Percentiles rank a stretch among this genome's conserved stretches.
Conservation (phyloP, 1,139 yeast genomes). For the Nadsonia commutata region DNA sequence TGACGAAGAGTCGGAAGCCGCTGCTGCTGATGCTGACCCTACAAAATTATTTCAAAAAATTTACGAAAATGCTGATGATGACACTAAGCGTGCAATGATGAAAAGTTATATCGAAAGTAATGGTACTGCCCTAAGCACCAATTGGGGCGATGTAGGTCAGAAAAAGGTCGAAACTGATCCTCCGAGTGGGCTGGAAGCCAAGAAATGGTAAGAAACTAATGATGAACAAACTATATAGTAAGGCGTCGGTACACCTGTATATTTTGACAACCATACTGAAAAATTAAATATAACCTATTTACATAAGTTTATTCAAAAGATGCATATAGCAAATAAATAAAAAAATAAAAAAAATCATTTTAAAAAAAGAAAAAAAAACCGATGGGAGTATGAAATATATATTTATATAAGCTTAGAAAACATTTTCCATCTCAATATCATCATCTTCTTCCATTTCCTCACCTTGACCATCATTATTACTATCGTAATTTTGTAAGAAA, state of each 20-base stretch:
- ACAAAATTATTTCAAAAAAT: slow-evolving; percentile 62
- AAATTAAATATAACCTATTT: too few species aligned
- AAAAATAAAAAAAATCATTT: too few species aligned
- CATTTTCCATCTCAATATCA: slow-evolving; percentile 7
- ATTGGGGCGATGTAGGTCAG: slow-evolving; percentile 79
- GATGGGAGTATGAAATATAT: too few species aligned
- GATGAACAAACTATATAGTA: too few species aligned
- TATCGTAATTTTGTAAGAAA: not conserved
- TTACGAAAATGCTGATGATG: slow-evolving; percentile 73
- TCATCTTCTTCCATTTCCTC: slow-evolving; percentile 9
- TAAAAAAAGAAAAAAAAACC: too few species aligned
- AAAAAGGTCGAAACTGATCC: slow-evolving; percentile 58
- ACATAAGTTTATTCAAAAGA: too few species aligned
- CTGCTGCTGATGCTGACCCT: slow-evolving; percentile 29
- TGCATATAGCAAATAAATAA: too few species aligned
- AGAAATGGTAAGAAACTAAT: slow-evolving; percentile 22
- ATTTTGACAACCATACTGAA: too few species aligned
- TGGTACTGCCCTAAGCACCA: slow-evolving; percentile 87
- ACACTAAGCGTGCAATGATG: slow-evolving; percentile 90
- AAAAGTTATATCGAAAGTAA: slow-evolving; percentile 87
- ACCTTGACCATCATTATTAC: slow-evolving; percentile 5
- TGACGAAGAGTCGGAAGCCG: slow-evolving; percentile 24
- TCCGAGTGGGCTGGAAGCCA: slow-evolving; percentile 43
- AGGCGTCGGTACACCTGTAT: too few species aligned
- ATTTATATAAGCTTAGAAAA: too few species aligned